A percentile compares a stretch with the other conserved stretches of the same genome.
phyloP scores from a whole-genome alignment of 768 basidiomycete genomes.

The Lactarius sanguifluus region DNA sequence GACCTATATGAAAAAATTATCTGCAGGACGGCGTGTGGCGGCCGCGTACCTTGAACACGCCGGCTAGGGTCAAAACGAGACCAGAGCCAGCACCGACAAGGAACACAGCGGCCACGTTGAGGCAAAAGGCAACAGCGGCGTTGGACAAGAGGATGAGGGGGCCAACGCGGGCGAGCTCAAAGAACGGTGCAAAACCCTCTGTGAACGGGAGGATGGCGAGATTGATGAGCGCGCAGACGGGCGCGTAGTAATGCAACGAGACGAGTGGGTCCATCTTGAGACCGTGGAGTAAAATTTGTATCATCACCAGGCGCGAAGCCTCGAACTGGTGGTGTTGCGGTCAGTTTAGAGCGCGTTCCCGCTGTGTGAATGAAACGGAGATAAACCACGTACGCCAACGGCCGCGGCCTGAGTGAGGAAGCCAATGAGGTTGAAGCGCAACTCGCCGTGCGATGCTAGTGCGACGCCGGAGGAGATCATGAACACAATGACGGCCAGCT shows the following conservation, averaged over 20 bases:
- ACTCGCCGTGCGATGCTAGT: slow-evolving; percentile 85
- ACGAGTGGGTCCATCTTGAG: slow-evolving; percentile 98
- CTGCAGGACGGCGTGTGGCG: slow-evolving; percentile 5
- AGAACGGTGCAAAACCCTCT: slow-evolving; percentile 87
- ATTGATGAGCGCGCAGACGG: slow-evolving; percentile 91
- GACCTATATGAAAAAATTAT: not conserved
- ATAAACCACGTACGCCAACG: slow-evolving; percentile 60
- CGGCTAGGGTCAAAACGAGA: slow-evolving; percentile 87
- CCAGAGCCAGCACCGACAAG: slow-evolving; percentile 87
- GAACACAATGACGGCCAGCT: slow-evolving; percentile 76
- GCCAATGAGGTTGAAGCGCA: slow-evolving; percentile 80
- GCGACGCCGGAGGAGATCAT: slow-evolving; percentile 93
- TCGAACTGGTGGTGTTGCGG: slow-evolving; percentile 62
- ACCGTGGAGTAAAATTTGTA: slow-evolving; percentile 90
- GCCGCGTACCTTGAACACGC: slow-evolving; percentile 77
- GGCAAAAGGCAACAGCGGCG: slow-evolving; percentile 80
- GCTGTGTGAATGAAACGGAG: not conserved
- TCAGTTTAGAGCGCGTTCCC: slow-evolving; percentile 1
- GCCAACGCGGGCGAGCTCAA: slow-evolving; percentile 51
- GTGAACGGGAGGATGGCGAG: slow-evolving; percentile 85
- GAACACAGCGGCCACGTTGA: slow-evolving; percentile 94
- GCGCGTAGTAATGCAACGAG: slow-evolving; percentile 94
- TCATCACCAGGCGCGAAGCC: slow-evolving; percentile 92
- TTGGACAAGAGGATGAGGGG: slow-evolving; percentile 76
- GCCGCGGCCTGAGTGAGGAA: slow-evolving; percentile 88